Base-by-base conservation (phyloP, 108 stramenopile species). In the Ochromonas danica region DNA sequence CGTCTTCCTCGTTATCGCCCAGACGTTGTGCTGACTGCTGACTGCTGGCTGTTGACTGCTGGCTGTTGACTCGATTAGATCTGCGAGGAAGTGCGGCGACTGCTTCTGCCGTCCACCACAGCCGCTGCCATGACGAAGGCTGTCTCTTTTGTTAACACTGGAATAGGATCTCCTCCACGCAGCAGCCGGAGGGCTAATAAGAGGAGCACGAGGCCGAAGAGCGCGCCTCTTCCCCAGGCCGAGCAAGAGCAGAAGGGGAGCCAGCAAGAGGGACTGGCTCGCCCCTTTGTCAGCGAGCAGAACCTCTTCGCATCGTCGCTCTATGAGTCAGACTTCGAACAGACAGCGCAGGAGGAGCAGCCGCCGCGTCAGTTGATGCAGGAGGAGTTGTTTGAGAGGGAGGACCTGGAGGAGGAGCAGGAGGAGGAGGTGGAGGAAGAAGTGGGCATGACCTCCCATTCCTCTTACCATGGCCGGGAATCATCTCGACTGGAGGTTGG, bases 131-230 rank as follows among this genome's bases (percentile, higher is more conserved):
- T 57, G 51, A 57, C 51, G 51, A 57, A 57, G 51, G 51, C 51
- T 57, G 51, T 57, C 51, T 57, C 51, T 57, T 57, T 57, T 57
- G 51, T 57, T 57, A 57, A 57, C 51, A 57, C 51, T 57, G 51
- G 51, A 22, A 57, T 57, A 57, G 51, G 51, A 57, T 57, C 51
- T 57, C 51, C 51, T 57, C 51, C 51, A 57, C 51, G 51, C 51
- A 57, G 51, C 51, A 57, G 51, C 51, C 10, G 51, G 51, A 57
- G 51, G 51, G 51, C 51, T 57, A 57, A 57, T 57, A 57, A 57
- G 51, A 57, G 51, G 51, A 57, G 51, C 51, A 57, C 51, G 51
- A 57, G 51, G 51, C 51, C 51, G 51, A 57, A 57, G 51, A 57
- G 51, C 51, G 51, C 51, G 51, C 51, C 51, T 57, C 51, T 57